Evolutionary conservation across 441 rosid genomes (phyloP).

Genomic region (Pelargonium citronellum): DNA sequence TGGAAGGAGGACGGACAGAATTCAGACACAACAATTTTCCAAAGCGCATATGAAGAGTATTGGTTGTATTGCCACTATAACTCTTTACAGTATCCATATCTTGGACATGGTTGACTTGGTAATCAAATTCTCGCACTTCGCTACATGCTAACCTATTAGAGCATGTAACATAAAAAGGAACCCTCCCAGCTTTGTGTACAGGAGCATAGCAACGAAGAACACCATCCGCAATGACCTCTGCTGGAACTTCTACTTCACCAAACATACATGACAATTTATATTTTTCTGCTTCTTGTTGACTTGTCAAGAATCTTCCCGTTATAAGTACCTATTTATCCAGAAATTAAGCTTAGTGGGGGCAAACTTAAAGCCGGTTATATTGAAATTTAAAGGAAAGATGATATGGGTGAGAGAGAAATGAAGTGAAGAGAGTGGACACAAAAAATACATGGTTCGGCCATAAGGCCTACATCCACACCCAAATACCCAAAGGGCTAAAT

Average conservation of each 20-base stretch:
- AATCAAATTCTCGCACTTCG: slow-evolving; percentile 93
- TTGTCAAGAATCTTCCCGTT: slow-evolving; percentile 66
- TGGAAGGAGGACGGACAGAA: slow-evolving; percentile 25
- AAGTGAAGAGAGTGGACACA: no score
- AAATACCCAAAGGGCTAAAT: no score
- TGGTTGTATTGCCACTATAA: slow-evolving; percentile 32
- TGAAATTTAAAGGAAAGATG: no score
- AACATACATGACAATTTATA: slow-evolving; percentile 87
- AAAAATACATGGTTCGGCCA: no score
- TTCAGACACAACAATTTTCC: slow-evolving; percentile 50
- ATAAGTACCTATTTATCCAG: slow-evolving; percentile 46
- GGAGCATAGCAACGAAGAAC: slow-evolving; percentile 71
- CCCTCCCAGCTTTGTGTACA: slow-evolving; percentile 56
- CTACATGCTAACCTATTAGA: slow-evolving; percentile 94
- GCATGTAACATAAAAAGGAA: slow-evolving; percentile 87
- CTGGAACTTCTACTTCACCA: slow-evolving; percentile 93
- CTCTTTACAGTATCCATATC: slow-evolving; percentile 31
- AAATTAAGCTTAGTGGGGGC: no score
- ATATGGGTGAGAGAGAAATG: no score
- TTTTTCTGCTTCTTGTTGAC: slow-evolving; percentile 42
- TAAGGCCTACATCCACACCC: no score
- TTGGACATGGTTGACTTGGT: slow-evolving; percentile 31
- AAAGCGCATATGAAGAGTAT: slow-evolving; percentile 52
- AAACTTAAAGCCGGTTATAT: no score
- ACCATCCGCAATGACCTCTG: slow-evolving; percentile 70